phyloP scores from a whole-genome alignment of 2,329 filamentous ascomycete genomes.

The Byssochlamys sp. region DNA sequence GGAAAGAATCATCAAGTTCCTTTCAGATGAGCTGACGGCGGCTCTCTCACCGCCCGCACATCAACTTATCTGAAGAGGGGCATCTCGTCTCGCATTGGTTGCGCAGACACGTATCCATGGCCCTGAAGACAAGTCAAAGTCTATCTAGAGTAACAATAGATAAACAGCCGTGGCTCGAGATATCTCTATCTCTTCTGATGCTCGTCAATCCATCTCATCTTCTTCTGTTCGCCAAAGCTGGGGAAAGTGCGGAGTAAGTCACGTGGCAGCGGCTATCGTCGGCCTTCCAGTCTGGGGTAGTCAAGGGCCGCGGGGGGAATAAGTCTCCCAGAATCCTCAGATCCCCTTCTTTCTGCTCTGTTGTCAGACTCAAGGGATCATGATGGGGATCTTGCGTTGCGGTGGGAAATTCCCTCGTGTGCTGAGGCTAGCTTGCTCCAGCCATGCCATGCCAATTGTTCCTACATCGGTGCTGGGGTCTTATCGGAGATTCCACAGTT shows the following conservation, averaged over 20 bases:
- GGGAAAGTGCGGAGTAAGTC: constrained; percentile 13
- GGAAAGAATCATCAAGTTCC: not conserved
- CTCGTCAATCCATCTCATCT: not conserved
- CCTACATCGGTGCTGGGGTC: constrained; percentile 13
- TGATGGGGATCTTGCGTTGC: constrained; percentile 24
- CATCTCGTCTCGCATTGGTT: not conserved
- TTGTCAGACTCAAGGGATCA: constrained; percentile 1
- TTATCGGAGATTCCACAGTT: constrained; percentile 28
- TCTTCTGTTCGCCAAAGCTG: constrained; percentile 9
- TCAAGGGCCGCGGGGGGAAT: not conserved
- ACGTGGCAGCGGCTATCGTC: constrained; percentile 13
- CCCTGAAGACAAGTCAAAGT: not conserved
- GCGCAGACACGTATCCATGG: not conserved
- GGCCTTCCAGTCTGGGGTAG: not conserved
- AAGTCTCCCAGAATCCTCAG: not conserved
- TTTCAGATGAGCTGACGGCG: not conserved
- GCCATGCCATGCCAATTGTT: constrained; percentile 17
- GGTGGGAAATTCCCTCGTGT: constrained; percentile 19
- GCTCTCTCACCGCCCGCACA: not conserved
- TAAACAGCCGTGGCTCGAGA: not conserved
- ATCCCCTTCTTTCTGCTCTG: not conserved
- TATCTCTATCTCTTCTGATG: no score
- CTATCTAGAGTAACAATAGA: not conserved
- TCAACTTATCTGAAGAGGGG: not conserved
- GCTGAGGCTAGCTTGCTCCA: constrained; percentile 17